These are phyloP conservation scores for Wakefieldia striispora DNA, from an alignment of 768 basidiomycete genomes.

Conservation along the genomic window DNA sequence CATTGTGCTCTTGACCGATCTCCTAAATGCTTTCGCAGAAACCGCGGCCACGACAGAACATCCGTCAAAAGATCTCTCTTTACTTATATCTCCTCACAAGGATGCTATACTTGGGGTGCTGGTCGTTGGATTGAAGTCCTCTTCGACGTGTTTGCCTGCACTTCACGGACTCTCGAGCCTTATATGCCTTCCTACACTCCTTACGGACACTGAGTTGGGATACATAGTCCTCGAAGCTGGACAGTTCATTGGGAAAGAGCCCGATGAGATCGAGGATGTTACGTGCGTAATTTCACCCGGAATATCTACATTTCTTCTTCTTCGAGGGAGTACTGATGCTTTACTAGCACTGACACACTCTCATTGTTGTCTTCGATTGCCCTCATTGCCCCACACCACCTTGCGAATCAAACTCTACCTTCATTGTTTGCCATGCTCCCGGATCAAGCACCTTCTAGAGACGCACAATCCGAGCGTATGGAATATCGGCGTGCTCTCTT, in stretches of 20 bases:
- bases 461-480: slow-evolving; percentile 53
- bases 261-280: slow-evolving; percentile 52
- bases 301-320: not conserved
- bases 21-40: slow-evolving; percentile 46
- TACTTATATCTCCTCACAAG: slow-evolving; percentile 50
- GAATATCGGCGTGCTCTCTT: slow-evolving; percentile 67
- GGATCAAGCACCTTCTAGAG: slow-evolving; percentile 54
- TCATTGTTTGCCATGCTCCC: slow-evolving; percentile 76
- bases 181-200: slow-evolving; percentile 58
- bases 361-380: slow-evolving; percentile 66
- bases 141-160: slow-evolving; percentile 54
- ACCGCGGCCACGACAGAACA: not conserved
- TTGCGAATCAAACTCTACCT: slow-evolving; percentile 77
- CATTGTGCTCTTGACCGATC: slow-evolving; percentile 63
- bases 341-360: slow-evolving; percentile 53
- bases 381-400: slow-evolving; percentile 52
- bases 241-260: slow-evolving; percentile 53
- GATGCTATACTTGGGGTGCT: slow-evolving; percentile 72
- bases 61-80: slow-evolving; percentile 29
- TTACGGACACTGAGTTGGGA: slow-evolving; percentile 71
- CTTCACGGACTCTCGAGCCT: slow-evolving; percentile 65
- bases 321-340: not conserved
- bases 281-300: slow-evolving; percentile 34
- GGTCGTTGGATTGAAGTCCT: slow-evolving; percentile 52
- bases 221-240: slow-evolving; percentile 77